Evolutionary conservation across 2,329 filamentous ascomycete species (phyloP).

Genomic region (Teratosphaeriaceae sp.): DNA sequence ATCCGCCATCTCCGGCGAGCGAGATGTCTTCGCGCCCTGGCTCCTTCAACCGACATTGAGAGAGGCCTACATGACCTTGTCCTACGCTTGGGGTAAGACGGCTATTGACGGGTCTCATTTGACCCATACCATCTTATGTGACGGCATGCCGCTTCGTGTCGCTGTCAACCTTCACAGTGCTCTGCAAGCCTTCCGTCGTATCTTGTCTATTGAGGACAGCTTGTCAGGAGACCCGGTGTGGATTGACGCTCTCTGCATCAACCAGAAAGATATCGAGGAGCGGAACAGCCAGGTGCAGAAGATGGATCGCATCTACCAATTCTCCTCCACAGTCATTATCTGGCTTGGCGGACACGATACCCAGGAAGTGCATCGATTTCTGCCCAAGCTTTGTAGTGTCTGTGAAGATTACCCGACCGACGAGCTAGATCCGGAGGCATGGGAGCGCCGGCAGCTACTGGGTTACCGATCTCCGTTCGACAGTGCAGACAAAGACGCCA

Average conservation of each 20-base stretch:
- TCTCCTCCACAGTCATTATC: background rate
- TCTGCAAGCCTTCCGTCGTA: background rate
- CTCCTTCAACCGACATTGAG: background rate
- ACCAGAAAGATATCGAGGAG: slow-evolving; percentile 6
- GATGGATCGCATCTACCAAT: slow-evolving; percentile 6
- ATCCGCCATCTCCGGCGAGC: no score
- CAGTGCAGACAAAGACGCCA: background rate
- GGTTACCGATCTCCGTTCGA: background rate
- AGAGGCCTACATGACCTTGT: background rate
- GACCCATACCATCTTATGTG: background rate
- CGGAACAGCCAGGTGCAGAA: slow-evolving; percentile 6
- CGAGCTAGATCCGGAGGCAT: background rate
- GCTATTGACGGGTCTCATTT: background rate
- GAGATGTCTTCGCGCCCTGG: background rate
- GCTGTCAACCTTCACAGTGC: background rate
- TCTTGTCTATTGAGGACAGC: background rate
- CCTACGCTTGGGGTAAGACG: background rate
- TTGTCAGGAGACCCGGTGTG: background rate
- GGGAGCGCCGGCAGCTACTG: background rate
- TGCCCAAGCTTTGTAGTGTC: background rate
- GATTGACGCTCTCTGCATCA: slow-evolving; percentile 10
- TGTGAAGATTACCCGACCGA: background rate
- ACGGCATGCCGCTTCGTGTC: background rate
- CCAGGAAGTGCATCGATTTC: background rate
- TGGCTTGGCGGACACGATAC: background rate